Conservation (phyloP, 2,329 filamentous ascomycete genomes). For the Beauveria australis region DNA sequence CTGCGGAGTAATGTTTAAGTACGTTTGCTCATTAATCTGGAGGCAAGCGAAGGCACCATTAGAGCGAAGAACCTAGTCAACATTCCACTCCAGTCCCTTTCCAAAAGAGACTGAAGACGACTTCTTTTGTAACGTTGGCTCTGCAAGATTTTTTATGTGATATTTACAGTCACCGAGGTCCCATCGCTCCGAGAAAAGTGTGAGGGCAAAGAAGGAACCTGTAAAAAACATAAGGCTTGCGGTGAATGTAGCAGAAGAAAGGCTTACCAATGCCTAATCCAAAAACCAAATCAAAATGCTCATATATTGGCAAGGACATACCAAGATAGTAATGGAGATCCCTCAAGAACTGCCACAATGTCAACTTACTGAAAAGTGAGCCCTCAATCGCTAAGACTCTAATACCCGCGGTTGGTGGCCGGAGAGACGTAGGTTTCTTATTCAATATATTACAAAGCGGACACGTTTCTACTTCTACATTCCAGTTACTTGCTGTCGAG, state of each 20-base stretch:
- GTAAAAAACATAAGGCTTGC: background rate
- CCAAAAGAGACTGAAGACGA: no score
- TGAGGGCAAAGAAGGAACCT: background rate
- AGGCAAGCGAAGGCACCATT: no score
- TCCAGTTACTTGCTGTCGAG: background rate
- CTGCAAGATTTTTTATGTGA: no score
- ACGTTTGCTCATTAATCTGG: no score
- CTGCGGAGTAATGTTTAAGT: no score
- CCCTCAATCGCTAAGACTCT: background rate
- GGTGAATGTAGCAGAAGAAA: background rate
- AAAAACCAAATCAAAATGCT: background rate
- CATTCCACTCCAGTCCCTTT: no score
- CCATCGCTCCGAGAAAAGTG: background rate
- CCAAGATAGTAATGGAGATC: background rate
- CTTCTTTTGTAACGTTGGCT: no score
- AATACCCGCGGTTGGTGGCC: background rate
- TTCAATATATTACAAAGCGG: background rate
- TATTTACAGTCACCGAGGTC: no score
- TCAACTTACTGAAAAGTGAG: background rate
- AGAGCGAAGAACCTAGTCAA: no score
- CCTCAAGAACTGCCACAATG: background rate
- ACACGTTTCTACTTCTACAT: background rate
- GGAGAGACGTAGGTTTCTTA: background rate
- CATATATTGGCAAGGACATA: background rate
- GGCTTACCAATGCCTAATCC: background rate